These are phyloP conservation scores for Fusarium devonianum DNA, from an alignment of 2,329 filamentous ascomycete species.

Conservation along the genomic window DNA sequence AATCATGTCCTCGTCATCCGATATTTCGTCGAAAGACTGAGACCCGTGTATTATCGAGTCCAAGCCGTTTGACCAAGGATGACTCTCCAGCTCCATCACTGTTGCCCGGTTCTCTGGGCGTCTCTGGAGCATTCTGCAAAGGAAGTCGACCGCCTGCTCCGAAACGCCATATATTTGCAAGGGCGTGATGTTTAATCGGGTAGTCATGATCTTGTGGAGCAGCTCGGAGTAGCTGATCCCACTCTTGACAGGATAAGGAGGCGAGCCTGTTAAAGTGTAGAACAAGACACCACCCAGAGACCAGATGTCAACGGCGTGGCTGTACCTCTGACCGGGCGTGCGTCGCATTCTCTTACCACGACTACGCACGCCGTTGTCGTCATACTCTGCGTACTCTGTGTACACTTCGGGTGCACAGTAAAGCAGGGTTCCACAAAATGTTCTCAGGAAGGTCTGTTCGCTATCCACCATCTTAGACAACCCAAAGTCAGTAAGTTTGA, in stretches of 20 bases:
- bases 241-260: slow-evolving; percentile 81
- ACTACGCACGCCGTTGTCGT: slow-evolving; percentile 71
- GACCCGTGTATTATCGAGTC: slow-evolving; percentile 45
- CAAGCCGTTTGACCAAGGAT: slow-evolving; percentile 72
- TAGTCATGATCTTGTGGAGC: slow-evolving; percentile 86
- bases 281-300: slow-evolving; percentile 93
- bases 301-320: slow-evolving; percentile 94
- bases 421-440: slow-evolving; percentile 93
- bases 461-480: slow-evolving; percentile 93
- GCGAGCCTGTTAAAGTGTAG: slow-evolving; percentile 78
- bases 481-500: slow-evolving; percentile 97
- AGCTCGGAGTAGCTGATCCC: slow-evolving; percentile 81
- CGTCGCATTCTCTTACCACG: slow-evolving; percentile 70
- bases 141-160: slow-evolving; percentile 72
- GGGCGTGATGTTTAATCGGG: slow-evolving; percentile 69
- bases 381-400: slow-evolving; percentile 72
- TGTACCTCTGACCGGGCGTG: slow-evolving; percentile 72
- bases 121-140: slow-evolving; percentile 81
- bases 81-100: slow-evolving; percentile 71
- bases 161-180: slow-evolving; percentile 68
- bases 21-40: slow-evolving; percentile 67
- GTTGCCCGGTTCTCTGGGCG: slow-evolving; percentile 80
- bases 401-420: slow-evolving; percentile 99
- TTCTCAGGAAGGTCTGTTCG: slow-evolving; percentile 90
- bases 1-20: slow-evolving; percentile 66